Evolutionary conservation across 108 stramenopile species (phyloP).

Genomic region (Skeletonema grethae): DNA sequence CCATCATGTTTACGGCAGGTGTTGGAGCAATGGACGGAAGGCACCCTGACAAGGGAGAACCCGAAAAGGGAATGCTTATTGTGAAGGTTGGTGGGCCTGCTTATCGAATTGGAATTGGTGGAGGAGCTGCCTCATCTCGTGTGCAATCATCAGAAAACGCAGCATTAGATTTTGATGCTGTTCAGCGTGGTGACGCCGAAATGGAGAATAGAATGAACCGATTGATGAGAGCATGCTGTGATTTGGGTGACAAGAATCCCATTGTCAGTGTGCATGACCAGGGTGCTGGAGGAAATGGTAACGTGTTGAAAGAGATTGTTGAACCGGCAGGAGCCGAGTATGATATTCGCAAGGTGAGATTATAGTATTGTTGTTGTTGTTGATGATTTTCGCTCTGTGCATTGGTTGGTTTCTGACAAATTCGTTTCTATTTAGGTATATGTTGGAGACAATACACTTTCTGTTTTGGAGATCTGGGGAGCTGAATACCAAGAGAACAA

Average conservation of each 20-base stretch:
- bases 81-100: slow-evolving; percentile 98
- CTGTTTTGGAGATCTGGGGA: slow-evolving; percentile 98
- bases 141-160: slow-evolving; percentile 89
- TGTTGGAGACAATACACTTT: slow-evolving; percentile 94
- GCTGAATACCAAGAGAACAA: slow-evolving; percentile 99
- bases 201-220: slow-evolving; percentile 99
- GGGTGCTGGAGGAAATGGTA: slow-evolving; percentile 99
- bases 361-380: not conserved
- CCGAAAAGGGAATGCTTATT: slow-evolving; percentile 96
- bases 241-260: slow-evolving; percentile 94
- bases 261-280: slow-evolving; percentile 98
- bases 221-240: slow-evolving; percentile 96
- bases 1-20: slow-evolving; percentile 99
- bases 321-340: slow-evolving; percentile 96
- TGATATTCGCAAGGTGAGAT: slow-evolving; percentile 90
- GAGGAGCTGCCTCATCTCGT: slow-evolving; percentile 94
- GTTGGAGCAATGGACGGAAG: slow-evolving; percentile 93
- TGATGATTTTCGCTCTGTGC: not conserved
- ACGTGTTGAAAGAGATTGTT: slow-evolving; percentile 99
- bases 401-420: not conserved
- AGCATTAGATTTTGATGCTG: slow-evolving; percentile 97
- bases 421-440: slow-evolving; percentile 49
- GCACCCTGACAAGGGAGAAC: slow-evolving; percentile 91
- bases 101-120: slow-evolving; percentile 99
- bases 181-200: slow-evolving; percentile 99